Percentiles rank a stretch among this genome's conserved stretches.
phyloP scores from a whole-genome alignment of 2,329 filamentous ascomycete species.

The Xylariaceae sp. region DNA sequence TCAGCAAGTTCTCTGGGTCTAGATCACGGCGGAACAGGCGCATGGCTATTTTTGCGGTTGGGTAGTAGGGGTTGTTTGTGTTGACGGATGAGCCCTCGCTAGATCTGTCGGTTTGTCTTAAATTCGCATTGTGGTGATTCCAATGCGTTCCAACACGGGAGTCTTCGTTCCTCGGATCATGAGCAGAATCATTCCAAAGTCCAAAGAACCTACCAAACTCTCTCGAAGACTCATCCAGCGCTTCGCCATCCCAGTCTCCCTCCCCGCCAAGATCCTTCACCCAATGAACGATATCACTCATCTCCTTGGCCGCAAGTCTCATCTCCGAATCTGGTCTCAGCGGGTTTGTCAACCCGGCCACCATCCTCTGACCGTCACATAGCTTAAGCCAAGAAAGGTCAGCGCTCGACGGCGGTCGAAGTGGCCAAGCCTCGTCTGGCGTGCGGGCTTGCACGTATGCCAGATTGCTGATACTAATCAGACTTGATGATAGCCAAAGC shows the following conservation, averaged over 20 bases:
- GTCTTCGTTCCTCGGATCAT: background rate
- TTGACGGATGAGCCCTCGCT: background rate
- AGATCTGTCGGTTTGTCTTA: background rate
- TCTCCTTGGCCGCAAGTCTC: constrained; percentile 33
- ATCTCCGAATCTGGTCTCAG: constrained; percentile 46
- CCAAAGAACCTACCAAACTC: background rate
- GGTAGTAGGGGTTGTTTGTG: background rate
- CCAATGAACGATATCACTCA: constrained; percentile 25
- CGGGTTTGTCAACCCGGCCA: constrained; percentile 51
- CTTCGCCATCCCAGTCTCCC: background rate
- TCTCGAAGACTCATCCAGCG: background rate
- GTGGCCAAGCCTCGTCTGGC: constrained; percentile 48
- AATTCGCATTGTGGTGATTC: background rate
- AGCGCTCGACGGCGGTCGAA: constrained; percentile 37
- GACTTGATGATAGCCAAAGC: background rate
- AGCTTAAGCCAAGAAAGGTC: constrained; percentile 59
- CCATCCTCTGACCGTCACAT: constrained; percentile 50
- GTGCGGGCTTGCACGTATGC: constrained; percentile 2
- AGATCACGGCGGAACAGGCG: constrained; percentile 1
- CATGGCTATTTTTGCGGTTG: background rate
- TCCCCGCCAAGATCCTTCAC: background rate
- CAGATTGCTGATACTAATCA: constrained; percentile 1
- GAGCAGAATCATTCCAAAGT: background rate
- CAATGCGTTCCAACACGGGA: background rate
- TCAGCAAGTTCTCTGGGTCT: constrained; percentile 32